These are phyloP conservation scores for Stachybotrys echinatus DNA, from an alignment of 2,329 filamentous ascomycete genomes.

Conservation along the genomic window DNA sequence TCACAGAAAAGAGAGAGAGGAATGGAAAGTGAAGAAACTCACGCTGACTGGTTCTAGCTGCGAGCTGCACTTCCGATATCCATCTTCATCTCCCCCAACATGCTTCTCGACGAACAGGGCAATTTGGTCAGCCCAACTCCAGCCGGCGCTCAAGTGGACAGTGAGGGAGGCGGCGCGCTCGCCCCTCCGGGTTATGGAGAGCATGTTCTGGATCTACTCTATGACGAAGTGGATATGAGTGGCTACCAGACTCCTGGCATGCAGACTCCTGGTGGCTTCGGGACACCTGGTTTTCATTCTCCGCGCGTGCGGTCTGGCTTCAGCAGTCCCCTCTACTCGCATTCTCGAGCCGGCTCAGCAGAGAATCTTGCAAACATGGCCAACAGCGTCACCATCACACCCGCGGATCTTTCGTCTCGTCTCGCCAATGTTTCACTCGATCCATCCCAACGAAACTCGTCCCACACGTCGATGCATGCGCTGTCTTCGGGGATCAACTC, in stretches of 20 bases:
- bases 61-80: conserved; percentile 86
- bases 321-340: conserved; percentile 71
- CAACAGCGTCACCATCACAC: conserved; percentile 27
- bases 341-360: conserved; percentile 68
- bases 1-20: not conserved
- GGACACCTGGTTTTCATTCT: conserved; percentile 66
- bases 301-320: conserved; percentile 67
- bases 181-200: conserved; percentile 92
- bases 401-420: conserved; percentile 55
- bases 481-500: conserved; percentile 30
- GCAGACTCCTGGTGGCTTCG: conserved; percentile 60
- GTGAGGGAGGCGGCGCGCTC: conserved; percentile 51
- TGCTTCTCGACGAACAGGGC: conserved; percentile 83
- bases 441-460: conserved; percentile 38
- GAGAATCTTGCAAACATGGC: conserved; percentile 66
- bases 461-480: conserved; percentile 38
- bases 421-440: conserved; percentile 65
- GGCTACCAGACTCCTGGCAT: conserved; percentile 70
- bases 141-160: conserved; percentile 38
- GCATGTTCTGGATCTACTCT: conserved; percentile 84
- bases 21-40: not conserved
- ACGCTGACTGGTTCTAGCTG: conserved; percentile 44
- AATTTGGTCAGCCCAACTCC: conserved; percentile 63
- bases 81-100: conserved; percentile 92
- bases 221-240: conserved; percentile 75